Evolutionary conservation across 2,329 filamentous ascomycete species (phyloP), one percentile per base, ranked within the genome.

Genomic region (Ophiosphaerella herpotricha): DNA sequence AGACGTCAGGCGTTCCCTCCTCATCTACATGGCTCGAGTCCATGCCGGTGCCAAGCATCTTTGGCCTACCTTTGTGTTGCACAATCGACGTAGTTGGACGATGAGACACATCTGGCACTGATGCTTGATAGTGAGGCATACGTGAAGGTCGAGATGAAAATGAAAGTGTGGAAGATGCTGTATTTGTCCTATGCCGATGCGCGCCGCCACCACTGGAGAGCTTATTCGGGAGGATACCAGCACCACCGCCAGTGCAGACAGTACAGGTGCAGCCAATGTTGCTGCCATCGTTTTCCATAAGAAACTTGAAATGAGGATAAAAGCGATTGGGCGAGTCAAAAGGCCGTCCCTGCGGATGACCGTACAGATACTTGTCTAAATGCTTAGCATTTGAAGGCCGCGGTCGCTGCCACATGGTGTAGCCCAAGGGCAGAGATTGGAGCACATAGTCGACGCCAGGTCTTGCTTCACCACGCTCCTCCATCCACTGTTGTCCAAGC

Each of bases 261-360:
- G 75, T 74, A 58, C 84, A 86, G 2, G 63, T 54, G 50, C 83
- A 86, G 0, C 74, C 70, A 2, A 71, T 68, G 5, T 62, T 67
- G 36, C 68, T 66, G 0, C 73, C 74, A 2, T 58, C 69, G 43
- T 77, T 74, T 12, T 77, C 74, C 78, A 85, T 83, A 21, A 86
- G 62, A 63, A 78, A 76, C 43, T 77, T 70, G 62, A 86, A 85
- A 52, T 87, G 84, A 0, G 79, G 78, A 41, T 77, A 82, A 56
- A 85, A 85, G 4, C 78, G 70, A 16, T 76, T 75, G 0, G 79
- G 75, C 0, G 83, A 86, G 39, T 83, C 77, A 48, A 81, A 86
- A 13, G 67, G 71, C 40, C 72, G 71, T 7, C 77, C 76, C 7
- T 69, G 67, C 0, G 81, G 82, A 62, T 86, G 82, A 0, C 84